Base-by-base conservation (phyloP, 192 early-diverging fungal species). In the Coemansia sp. region DNA sequence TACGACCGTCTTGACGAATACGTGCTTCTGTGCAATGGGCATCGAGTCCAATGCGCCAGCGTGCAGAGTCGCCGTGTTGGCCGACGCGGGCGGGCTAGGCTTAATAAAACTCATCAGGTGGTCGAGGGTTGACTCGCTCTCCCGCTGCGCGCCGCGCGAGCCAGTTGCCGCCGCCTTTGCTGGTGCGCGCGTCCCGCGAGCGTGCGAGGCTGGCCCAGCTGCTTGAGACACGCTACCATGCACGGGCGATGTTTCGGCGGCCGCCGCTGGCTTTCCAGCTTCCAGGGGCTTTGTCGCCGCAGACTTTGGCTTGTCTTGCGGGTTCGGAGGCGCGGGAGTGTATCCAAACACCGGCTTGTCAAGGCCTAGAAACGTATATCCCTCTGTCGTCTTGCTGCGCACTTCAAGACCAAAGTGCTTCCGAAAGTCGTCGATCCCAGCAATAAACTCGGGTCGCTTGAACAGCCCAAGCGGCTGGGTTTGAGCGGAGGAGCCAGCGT, bases 401-500 rank as follows among this genome's bases (percentile, higher is more conserved):
- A 70, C 67, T 10, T 72, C 67, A 27, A 57, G 70, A 14, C 79
- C 79, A 82, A 68, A 82, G 70, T 77, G 74, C 61, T 73, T 63
- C n/a, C 71, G 63, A 39, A 82, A 82, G 22, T 39, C 65, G 5
- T 70, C 59, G 25, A 82, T 60, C 6, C 64, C 67, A 6, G 74
- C 74, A 6, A 47, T 35, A 72, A 82, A 76, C 24, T 76, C 71
- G 2, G 79, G 64, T 14, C 68, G 57, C 29, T 54, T 45, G 5
- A 82, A 54, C 25, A 82, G 46, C 10, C 60, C 19, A 37, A 82
- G 73, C 11, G 60, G 20, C 24, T 35, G 57, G 43, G 43, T 11
- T 27, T 39, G 27, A 11, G 59, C 61, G 15, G 64, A 25, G 11
- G 66, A 31, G 4, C 43, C 36, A 17, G 46, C 31, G 19, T 61